Percentiles rank a stretch among this genome's conserved stretches.
Conservation (phyloP, 257 asterid genomes). For the Petrea volubilis region DNA sequence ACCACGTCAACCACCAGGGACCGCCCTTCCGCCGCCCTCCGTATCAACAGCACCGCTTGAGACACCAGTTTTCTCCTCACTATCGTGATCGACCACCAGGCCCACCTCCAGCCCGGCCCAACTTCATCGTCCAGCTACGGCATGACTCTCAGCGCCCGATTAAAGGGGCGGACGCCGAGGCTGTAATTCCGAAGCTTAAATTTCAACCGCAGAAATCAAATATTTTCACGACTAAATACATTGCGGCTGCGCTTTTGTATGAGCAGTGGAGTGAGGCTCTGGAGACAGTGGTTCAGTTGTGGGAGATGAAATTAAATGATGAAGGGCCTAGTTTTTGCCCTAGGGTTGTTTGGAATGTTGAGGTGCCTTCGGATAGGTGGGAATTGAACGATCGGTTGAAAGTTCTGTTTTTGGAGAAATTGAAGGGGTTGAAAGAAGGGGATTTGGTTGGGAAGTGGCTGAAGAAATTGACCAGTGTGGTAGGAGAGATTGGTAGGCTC, state of each 20-base stretch:
- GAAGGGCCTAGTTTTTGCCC: conserved; percentile 42
- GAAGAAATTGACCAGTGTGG: conserved; percentile 34
- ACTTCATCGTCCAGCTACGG: conserved; percentile 53
- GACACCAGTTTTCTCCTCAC: conserved; percentile 13
- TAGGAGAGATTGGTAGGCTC: conserved; percentile 29
- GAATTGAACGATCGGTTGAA: conserved; percentile 56
- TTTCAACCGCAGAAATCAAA: conserved; percentile 37
- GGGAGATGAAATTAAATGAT: conserved; percentile 51
- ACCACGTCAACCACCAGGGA: conserved; percentile 1
- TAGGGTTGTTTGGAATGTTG: conserved; percentile 30
- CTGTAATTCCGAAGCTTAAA: conserved; percentile 31
- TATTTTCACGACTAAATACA: neutral
- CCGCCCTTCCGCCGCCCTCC: conserved; percentile 32
- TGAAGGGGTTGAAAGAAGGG: conserved; percentile 45
- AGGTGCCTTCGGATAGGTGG: conserved; percentile 60
- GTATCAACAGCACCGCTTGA: conserved; percentile 21
- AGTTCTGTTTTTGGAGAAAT: conserved; percentile 44
- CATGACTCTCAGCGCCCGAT: conserved; percentile 3
- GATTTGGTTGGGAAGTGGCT: conserved; percentile 48
- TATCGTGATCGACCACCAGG: conserved; percentile 48
- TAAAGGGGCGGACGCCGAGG: conserved; percentile 25
- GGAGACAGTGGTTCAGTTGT: conserved; percentile 55
- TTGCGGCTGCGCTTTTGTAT: conserved; percentile 40
- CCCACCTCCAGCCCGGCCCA: conserved; percentile 26
- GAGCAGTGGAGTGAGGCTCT: conserved; percentile 78